Percentiles rank a stretch among this genome's conserved stretches.
Evolutionary conservation across 768 basidiomycete genomes (phyloP).

Genomic region (Candolleomyces efflorescens): DNA sequence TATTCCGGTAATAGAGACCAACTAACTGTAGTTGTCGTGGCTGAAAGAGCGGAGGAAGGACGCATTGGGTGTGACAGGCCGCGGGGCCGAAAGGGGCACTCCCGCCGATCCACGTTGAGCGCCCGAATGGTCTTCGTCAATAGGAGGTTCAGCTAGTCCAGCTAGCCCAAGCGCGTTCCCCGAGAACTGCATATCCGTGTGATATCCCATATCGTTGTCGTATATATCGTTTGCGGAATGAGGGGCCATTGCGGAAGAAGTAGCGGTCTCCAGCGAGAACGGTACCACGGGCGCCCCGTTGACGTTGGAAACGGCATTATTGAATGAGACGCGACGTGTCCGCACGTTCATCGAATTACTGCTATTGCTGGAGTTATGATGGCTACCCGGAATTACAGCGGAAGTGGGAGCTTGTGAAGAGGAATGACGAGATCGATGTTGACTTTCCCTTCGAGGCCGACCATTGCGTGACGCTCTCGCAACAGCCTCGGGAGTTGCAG

Average conservation of each 20-base stretch:
- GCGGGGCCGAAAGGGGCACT: constrained; percentile 26
- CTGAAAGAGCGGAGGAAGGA: constrained; percentile 29
- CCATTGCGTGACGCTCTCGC: neutral
- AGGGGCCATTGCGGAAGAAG: neutral
- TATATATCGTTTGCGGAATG: neutral
- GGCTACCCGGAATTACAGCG: neutral
- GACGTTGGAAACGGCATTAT: neutral
- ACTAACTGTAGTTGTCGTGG: constrained; percentile 13
- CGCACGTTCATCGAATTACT: neutral
- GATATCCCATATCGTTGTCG: constrained; percentile 2
- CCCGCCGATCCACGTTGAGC: neutral
- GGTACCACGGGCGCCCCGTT: neutral
- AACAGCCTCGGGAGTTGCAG: neutral
- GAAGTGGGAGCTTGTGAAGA: constrained; percentile 1
- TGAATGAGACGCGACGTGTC: neutral
- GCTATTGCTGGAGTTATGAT: neutral
- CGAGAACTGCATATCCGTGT: constrained; percentile 6
- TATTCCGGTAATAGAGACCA: neutral
- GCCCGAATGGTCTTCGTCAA: constrained; percentile 16
- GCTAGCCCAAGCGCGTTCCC: constrained; percentile 5
- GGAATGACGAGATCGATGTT: neutral
- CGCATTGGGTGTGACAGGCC: constrained; percentile 24
- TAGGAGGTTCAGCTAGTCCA: constrained; percentile 22
- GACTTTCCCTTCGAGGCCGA: neutral
- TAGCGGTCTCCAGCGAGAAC: constrained; percentile 2